Conservation (phyloP, 192 early-diverging fungal genomes). For the Coemansia sp. region DNA sequence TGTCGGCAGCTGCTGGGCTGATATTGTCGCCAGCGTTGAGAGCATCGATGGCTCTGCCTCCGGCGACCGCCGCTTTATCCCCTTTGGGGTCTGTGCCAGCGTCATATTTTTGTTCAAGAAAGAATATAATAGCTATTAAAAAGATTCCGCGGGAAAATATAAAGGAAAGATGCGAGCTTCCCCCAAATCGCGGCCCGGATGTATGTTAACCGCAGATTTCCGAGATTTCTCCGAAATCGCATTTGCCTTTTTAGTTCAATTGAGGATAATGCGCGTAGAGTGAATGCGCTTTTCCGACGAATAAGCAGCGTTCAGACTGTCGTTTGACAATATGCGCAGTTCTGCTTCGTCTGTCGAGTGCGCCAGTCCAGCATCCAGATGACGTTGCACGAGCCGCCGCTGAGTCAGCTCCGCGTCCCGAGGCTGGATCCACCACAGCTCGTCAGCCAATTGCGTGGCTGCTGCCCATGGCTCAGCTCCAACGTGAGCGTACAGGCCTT, state of each 20-base stretch:
- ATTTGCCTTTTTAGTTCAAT: conserved; percentile 2
- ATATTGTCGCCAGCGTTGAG: conserved; percentile 27
- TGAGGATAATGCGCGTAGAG: conserved; percentile 31
- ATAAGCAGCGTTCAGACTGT: conserved; percentile 35
- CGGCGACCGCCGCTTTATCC: conserved; percentile 9
- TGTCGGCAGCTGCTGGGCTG: conserved; percentile 13
- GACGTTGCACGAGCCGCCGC: conserved; percentile 47
- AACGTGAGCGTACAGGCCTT: conserved; percentile 58
- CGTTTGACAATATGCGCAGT: conserved; percentile 30
- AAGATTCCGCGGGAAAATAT: background rate
- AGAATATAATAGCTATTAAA: background rate
- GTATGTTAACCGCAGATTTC: background rate
- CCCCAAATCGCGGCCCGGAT: background rate
- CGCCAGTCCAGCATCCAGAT: conserved; percentile 50
- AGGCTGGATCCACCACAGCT: conserved; percentile 55
- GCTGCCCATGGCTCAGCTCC: conserved; percentile 44
- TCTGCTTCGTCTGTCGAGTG: conserved; percentile 17
- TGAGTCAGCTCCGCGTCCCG: conserved; percentile 13
- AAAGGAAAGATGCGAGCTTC: background rate
- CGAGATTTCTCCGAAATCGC: background rate
- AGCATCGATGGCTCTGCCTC: conserved; percentile 13
- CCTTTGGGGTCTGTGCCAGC: background rate
- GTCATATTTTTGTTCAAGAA: background rate
- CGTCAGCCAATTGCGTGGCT: conserved; percentile 34
- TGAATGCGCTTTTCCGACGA: conserved; percentile 25